Base-by-base conservation (phyloP, 352 stramenopile genomes). In the Globisporangium barbulae region DNA sequence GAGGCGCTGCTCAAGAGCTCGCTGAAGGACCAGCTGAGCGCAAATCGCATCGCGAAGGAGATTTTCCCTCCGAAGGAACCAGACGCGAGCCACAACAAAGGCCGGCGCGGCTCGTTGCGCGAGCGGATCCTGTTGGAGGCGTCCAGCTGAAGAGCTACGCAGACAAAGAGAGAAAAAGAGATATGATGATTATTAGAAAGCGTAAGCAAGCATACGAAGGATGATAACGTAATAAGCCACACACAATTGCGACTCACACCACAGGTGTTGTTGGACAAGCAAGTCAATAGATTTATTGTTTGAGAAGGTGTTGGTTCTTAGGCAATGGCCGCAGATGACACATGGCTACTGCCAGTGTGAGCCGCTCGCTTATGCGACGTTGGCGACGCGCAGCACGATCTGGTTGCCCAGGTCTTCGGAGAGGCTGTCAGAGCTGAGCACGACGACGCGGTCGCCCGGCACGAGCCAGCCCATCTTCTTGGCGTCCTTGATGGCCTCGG, bases 401-500 rank as follows among this genome's bases (percentile, higher is more conserved):
- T 94, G 81, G 58, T 91, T 85, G 64, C 83, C 85, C 22, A 93
- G 78, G 64, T 93, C 85, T 63, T 90, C 71, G 61, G 78, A 91
- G 39, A 92, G 74, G 60, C 83, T 86, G 74, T 94, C 87, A 49
- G 81, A 82, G 61, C 81, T 92, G 55, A 96, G 76, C 49, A 97
- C 73, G 28, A 98, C 89, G 56, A 98, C 90, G 54, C 89, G 81
- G 78, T 98, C 91, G 49, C 93, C 93, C 5, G 75, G 65, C 47
- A 85, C 78, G 58, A 96, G 74, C 85, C 93, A 97, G 31, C 94
- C 94, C 68, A 98, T 83, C 69, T 97, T 94, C 67, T 93, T 95
- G 39, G 91, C 91, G 10, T 90, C 89, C 7, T 78, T 65, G 64
- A 98, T 95, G 21, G 94, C 90, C 68, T 98, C 92, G 9, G 80